Evolutionary conservation across 148 eudicot genomes (phyloP).

Genomic region (Nepenthes gracilis): DNA sequence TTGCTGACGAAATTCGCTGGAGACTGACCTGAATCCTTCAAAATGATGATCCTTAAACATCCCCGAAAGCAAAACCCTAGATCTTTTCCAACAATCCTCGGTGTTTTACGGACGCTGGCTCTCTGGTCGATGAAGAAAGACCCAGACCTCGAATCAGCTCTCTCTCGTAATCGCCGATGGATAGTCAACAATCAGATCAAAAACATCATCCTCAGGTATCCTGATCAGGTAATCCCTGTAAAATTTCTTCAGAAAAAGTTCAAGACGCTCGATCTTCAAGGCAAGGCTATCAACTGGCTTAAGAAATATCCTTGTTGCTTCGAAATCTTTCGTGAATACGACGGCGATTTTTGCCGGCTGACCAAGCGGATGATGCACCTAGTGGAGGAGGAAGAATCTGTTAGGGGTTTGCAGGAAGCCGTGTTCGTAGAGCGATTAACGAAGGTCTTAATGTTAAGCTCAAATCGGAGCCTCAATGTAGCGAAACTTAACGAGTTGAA

Average conservation of each 20-base stretch:
- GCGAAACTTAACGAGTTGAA: slow-evolving; percentile 62
- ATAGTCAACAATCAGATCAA: slow-evolving; percentile 88
- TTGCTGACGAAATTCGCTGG: too few species aligned
- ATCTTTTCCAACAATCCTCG: neutral
- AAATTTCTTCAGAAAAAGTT: slow-evolving; percentile 80
- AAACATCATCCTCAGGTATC: slow-evolving; percentile 62
- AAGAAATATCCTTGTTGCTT: slow-evolving; percentile 96
- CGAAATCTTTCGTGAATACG: slow-evolving; percentile 50
- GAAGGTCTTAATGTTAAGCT: slow-evolving; percentile 74
- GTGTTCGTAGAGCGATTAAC: slow-evolving; percentile 58
- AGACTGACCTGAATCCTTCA: too few species aligned
- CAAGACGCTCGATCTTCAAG: slow-evolving; percentile 85
- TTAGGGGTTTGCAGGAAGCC: slow-evolving; percentile 55
- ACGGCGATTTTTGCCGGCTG: slow-evolving; percentile 42
- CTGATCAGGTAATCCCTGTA: slow-evolving; percentile 51
- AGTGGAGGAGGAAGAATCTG: slow-evolving; percentile 69
- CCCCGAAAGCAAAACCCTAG: too few species aligned
- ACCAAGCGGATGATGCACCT: slow-evolving; percentile 70
- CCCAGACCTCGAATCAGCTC: slow-evolving; percentile 81
- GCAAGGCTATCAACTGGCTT: slow-evolving; percentile 84
- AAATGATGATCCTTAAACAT: too few species aligned
- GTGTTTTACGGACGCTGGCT: slow-evolving; percentile 34
- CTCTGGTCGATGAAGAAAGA: slow-evolving; percentile 97
- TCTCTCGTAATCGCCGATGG: slow-evolving; percentile 83
- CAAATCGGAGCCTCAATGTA: slow-evolving; percentile 61